Base-by-base conservation (phyloP, 345 rosid genomes). In the Hypericum androsaemum region DNA sequence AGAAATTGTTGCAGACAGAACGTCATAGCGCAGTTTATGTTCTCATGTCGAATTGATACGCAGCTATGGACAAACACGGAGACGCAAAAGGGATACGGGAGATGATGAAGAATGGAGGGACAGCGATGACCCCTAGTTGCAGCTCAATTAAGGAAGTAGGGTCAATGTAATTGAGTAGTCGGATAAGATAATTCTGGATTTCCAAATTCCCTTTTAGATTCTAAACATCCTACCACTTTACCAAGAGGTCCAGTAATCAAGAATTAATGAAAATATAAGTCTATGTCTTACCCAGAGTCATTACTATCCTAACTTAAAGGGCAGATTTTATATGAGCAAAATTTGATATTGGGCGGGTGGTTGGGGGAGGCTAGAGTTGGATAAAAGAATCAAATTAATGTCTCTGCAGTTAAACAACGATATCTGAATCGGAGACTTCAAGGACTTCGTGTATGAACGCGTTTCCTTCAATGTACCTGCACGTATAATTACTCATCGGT, bases 401-500 rank as follows among this genome's bases (percentile, higher is more conserved):
- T 41, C 7, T 32, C 62, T 41, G 57, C 47, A 38, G 57, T 64
- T 77, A 77, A 44, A 73, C 77, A 57, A 65, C 65, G 65, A 90
- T 87, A 52, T 84, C 95, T 15, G 79, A 38, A 63, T 80, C 84
- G 28, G 86, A 63, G 9, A 80, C 81, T 78, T 89, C 77, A n/a
- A 86, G 79, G 58, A 74, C 80, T 58, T 68, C 69, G 59, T 84
- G 86, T 42, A 67, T 64, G 75, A 88, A 85, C 5, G 80, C 64
- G 65, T 81, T 88, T 56, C 97, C 92, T 70, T 86, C 87, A 16
- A 83, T 64, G 71, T 79, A 79, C 92, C 92, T 88, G 69, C 52
- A 41, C 16, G 48, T 15, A 41, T 22, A 22, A 22, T 1, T 4
- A 1, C 32, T 22, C 32, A 22, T 22, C 32, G 32, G 32, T 22